phyloP scores from a whole-genome alignment of 78 protist genomes.

The Dictyostelium brefeldianum region DNA sequence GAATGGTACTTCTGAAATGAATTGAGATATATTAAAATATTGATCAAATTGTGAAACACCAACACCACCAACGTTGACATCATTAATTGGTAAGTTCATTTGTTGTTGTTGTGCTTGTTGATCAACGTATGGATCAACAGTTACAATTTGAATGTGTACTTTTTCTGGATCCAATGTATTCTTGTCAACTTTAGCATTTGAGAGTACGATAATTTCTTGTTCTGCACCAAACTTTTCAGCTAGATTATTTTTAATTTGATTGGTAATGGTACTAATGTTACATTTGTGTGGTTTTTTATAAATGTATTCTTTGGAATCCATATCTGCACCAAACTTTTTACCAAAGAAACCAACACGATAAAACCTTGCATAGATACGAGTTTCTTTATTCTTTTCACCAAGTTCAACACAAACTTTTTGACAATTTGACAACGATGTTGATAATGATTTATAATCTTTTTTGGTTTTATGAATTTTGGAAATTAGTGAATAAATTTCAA shows the following conservation, averaged over 20 bases:
- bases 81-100: too few species aligned
- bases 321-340: slow-evolving; percentile 2
- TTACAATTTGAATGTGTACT: slow-evolving; percentile 69
- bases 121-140: slow-evolving; percentile 55
- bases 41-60: slow-evolving; percentile 54
- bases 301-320: slow-evolving; percentile 74
- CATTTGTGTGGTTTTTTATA: slow-evolving; percentile 74
- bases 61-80: background rate
- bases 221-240: slow-evolving; percentile 44
- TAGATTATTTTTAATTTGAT: slow-evolving; percentile 52
- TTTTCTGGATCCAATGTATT: slow-evolving; percentile 27
- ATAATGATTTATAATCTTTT: slow-evolving; percentile 47
- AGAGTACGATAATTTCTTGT: background rate
- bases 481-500: slow-evolving; percentile 62
- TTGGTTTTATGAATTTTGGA: slow-evolving; percentile 52
- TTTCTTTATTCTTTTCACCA: slow-evolving; percentile 57
- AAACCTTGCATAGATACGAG: slow-evolving; percentile 66
- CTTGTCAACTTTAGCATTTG: slow-evolving; percentile 60
- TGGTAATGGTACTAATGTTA: slow-evolving; percentile 30
- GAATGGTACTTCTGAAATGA: slow-evolving; percentile 58
- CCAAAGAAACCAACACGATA: slow-evolving; percentile 82
- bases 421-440: slow-evolving; percentile 2
- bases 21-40: slow-evolving; percentile 43
- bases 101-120: background rate
- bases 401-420: slow-evolving; percentile 33